These are phyloP conservation scores for Triticum urartu DNA, from an alignment of 176 grass and related monocot genomes.

Conservation along the genomic window DNA sequence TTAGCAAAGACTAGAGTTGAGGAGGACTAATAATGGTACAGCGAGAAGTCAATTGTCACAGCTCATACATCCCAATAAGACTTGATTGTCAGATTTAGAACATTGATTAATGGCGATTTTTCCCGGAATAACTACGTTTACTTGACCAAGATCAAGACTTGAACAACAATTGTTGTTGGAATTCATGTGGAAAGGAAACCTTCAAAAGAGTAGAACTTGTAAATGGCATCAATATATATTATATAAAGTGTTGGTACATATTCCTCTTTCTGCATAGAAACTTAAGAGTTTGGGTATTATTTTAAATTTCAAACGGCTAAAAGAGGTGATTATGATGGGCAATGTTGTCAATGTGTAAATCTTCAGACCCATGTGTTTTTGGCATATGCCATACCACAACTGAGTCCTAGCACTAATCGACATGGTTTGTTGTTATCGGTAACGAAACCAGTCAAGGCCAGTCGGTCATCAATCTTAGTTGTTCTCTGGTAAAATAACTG, in stretches of 20 bases:
- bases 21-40: conserved; percentile 22
- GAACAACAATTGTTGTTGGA: background rate
- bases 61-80: conserved; percentile 21
- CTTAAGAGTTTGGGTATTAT: background rate
- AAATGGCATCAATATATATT: background rate
- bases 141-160: conserved; percentile 40
- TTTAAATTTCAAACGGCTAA: background rate
- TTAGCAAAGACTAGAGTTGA: conserved; percentile 14
- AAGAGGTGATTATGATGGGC: background rate
- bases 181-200: conserved; percentile 4
- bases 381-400: background rate
- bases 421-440: conserved; percentile 21
- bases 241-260: background rate
- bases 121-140: conserved; percentile 3
- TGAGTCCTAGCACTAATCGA: background rate
- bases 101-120: background rate
- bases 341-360: conserved; percentile 1
- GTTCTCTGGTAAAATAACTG: background rate
- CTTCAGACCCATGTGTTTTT: conserved; percentile 7
- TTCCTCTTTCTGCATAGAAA: conserved; percentile 9
- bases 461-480: background rate
- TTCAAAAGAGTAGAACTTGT: background rate
- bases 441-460: background rate
- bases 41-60: conserved; percentile 24
- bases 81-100: conserved; percentile 23